Base-by-base conservation (phyloP, 495 filamentous ascomycete species). In the Hypoxylon crocopeplum region DNA sequence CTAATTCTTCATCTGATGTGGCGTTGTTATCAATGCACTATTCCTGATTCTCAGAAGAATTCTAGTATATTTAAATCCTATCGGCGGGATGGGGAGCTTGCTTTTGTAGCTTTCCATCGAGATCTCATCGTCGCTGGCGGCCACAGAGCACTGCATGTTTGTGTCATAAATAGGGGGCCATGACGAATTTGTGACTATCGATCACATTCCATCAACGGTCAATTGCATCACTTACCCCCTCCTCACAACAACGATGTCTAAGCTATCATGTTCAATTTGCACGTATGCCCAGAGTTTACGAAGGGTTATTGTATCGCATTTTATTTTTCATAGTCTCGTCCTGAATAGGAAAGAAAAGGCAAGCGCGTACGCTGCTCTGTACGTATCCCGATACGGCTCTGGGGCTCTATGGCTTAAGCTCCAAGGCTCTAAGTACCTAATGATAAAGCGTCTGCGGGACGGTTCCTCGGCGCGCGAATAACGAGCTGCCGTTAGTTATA, bases 91-190 rank as follows among this genome's bases (percentile, higher is more conserved):
- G 16, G n/a, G 3, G 21, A 11, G 20, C 12, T 38, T 11, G 3
- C 5, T 17, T 48, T 38, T 27, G 11, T 38, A 38, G 16, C 24
- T 32, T 36, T 54, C 32, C 22, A 56, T 39, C 33, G n/a, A n/a
- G 33, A 30, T 0, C 24, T 40, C 20, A 19, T 20, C 8, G 44
- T 22, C 17, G 27, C n/a, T 34, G 19, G 7, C 17, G 25, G 12
- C 36, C 19, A 44, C 51, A 17, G 21, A 8, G 7, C n/a, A 29
- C 40, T 32, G 40, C 32, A 47, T 3, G 16, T 7, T 55, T 46
- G 51, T 55, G 51, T 47, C 51, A 55, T 55, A 41, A 57, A 48
- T 13, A 47, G 51, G 53, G 36, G 37, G 7, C 10, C 5, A 57
- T 48, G 53, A 48, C 44, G 53, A 36, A 33, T 24, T 13, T 16